phyloP scores from a whole-genome alignment of 2,329 filamentous ascomycete genomes.

The Tolypocladium endophyticum region DNA sequence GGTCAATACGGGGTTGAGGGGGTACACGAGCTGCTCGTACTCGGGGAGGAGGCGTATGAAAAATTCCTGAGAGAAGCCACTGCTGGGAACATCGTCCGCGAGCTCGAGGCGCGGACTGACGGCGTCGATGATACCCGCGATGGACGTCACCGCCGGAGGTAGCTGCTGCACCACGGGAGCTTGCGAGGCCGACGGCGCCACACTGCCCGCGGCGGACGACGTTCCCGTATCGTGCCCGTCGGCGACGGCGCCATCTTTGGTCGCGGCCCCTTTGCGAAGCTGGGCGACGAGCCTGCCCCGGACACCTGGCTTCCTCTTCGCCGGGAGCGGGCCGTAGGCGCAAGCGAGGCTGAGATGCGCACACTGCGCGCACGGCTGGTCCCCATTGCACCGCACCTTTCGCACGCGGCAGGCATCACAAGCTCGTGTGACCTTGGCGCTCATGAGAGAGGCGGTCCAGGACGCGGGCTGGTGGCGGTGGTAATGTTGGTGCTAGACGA shows the following conservation, averaged over 20 bases:
- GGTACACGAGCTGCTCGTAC: slow-evolving; percentile 25
- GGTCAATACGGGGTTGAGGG: slow-evolving; percentile 23
- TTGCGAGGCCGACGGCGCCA: background rate
- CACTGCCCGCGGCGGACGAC: background rate
- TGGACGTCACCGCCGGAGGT: slow-evolving; percentile 10
- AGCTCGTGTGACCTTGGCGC: slow-evolving; percentile 13
- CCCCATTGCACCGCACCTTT: slow-evolving; percentile 25
- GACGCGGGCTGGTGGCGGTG: background rate
- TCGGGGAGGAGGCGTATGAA: slow-evolving; percentile 21
- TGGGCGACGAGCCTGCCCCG: slow-evolving; percentile 24
- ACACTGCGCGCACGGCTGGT: slow-evolving; percentile 24
- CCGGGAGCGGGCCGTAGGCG: slow-evolving; percentile 19
- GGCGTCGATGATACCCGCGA: slow-evolving; percentile 14
- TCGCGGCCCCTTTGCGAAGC: slow-evolving; percentile 14
- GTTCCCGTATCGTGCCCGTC: background rate
- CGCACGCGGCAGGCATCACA: slow-evolving; percentile 27
- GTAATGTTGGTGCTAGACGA: background rate
- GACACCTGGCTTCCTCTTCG: slow-evolving; percentile 22
- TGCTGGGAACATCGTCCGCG: slow-evolving; percentile 1
- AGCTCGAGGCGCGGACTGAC: slow-evolving; percentile 1
- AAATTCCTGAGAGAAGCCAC: slow-evolving; percentile 17
- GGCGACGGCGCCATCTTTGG: background rate
- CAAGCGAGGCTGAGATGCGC: slow-evolving; percentile 22
- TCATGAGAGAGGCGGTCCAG: background rate
- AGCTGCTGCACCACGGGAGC: background rate